Conservation (phyloP, 345 rosid genomes). For the Euphorbia lathyris region DNA sequence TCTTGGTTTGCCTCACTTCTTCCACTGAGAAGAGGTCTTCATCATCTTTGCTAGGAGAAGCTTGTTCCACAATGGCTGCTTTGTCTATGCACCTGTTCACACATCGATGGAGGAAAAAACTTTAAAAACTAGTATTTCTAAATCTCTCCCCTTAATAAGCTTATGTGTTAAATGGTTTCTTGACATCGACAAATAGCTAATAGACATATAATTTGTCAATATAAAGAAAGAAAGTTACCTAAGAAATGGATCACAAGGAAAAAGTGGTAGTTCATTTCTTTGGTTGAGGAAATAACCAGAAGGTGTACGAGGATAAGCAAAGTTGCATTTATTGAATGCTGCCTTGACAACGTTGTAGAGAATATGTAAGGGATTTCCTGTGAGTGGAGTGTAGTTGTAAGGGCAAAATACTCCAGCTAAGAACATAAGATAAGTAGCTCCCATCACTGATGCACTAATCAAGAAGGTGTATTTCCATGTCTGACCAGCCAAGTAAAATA, state of each 20-base stretch:
- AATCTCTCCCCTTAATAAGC: too few relatives aligned
- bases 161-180: too few relatives aligned
- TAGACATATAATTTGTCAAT: too few relatives aligned
- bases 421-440: neutral
- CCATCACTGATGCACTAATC: neutral
- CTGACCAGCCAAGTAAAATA: neutral
- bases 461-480: neutral
- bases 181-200: too few relatives aligned
- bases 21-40: neutral
- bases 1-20: conserved; percentile 4
- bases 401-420: neutral
- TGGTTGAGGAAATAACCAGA: too few relatives aligned
- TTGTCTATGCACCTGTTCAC: neutral
- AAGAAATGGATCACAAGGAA: too few relatives aligned
- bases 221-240: too few relatives aligned
- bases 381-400: neutral
- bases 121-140: too few relatives aligned
- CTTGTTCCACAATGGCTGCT: neutral
- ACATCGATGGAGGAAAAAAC: too few relatives aligned
- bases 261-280: too few relatives aligned
- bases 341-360: neutral
- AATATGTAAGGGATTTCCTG: neutral
- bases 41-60: neutral
- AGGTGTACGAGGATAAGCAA: neutral
- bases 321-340: neutral